Percentiles rank a stretch among this genome's conserved stretches.
Evolutionary conservation across 148 eudicot species (phyloP).

Genomic region (Nepenthes gracilis): DNA sequence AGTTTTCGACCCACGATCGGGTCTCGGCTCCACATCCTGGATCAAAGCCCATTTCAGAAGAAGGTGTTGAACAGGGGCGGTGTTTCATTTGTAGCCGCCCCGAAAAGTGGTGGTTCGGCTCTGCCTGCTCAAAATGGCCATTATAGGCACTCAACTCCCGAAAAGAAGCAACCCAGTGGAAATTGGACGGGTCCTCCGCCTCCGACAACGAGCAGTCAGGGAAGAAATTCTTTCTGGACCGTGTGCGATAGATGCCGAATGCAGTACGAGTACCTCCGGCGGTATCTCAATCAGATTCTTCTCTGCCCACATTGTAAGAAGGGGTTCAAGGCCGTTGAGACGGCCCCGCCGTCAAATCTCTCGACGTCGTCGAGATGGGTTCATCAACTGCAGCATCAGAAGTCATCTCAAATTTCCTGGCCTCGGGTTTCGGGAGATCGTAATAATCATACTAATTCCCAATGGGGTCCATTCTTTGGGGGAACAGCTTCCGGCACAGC

Average conservation of each 20-base stretch:
- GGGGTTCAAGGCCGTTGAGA: constrained; percentile 54
- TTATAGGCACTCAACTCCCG: background rate
- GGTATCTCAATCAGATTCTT: constrained; percentile 53
- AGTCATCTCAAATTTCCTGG: constrained; percentile 13
- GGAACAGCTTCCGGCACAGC: too few species aligned
- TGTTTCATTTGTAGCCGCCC: constrained; percentile 16
- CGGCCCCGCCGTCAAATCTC: constrained; percentile 45
- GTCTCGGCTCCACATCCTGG: constrained; percentile 4
- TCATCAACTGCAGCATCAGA: constrained; percentile 16
- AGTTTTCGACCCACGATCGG: constrained; percentile 8
- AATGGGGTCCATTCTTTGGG: background rate
- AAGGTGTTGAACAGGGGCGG: constrained; percentile 27
- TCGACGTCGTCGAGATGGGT: constrained; percentile 15
- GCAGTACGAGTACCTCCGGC: constrained; percentile 73
- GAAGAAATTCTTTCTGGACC: constrained; percentile 79
- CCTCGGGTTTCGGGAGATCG: constrained; percentile 8
- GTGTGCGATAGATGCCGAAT: constrained; percentile 61
- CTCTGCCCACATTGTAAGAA: constrained; percentile 58
- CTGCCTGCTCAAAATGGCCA: constrained; percentile 11
- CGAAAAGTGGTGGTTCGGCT: constrained; percentile 20
- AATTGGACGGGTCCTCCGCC: constrained; percentile 16
- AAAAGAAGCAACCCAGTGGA: background rate
- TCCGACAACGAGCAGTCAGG: constrained; percentile 22
- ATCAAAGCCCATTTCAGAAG: background rate
- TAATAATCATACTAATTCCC: constrained; percentile 1